Evolutionary conservation across 306 rosid species (phyloP).

Genomic region (Pachyrhizus erosus): DNA sequence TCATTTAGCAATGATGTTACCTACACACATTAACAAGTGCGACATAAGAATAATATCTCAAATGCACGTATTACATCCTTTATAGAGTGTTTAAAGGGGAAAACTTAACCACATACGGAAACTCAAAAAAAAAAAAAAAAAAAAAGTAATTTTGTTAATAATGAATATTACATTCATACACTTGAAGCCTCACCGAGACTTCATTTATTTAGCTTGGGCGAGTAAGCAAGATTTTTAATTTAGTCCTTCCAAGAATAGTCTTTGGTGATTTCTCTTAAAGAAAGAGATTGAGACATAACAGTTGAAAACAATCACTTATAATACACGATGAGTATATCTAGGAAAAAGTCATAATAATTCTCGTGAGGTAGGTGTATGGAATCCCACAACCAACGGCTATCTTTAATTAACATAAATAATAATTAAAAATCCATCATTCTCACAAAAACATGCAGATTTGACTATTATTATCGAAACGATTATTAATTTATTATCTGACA

Average conservation of each 20-base stretch:
- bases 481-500: not conserved
- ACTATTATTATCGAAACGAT: not conserved
- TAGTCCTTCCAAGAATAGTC: not conserved
- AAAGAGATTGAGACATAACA: slow-evolving; percentile 18
- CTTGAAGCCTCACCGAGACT: slow-evolving; percentile 7
- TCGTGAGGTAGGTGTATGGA: not conserved
- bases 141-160: not conserved
- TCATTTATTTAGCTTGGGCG: slow-evolving; percentile 3
- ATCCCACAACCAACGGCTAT: slow-evolving; percentile 21
- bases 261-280: slow-evolving; percentile 1
- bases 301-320: slow-evolving; percentile 18
- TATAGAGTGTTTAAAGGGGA: not conserved
- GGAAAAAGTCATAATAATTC: slow-evolving; percentile 27
- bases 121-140: not conserved
- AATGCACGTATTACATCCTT: not conserved
- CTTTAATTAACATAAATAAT: not conserved
- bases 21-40: slow-evolving; percentile 48
- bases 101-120: not conserved
- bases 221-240: slow-evolving; percentile 10
- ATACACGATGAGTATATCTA: not conserved
- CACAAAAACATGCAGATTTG: slow-evolving; percentile 27
- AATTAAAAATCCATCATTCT: slow-evolving; percentile 27
- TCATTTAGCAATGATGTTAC: slow-evolving; percentile 81
- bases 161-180: slow-evolving; percentile 33
- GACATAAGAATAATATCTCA: slow-evolving; percentile 24